Percentiles rank a stretch among this genome's conserved stretches.
Evolutionary conservation across 2,329 filamentous ascomycete genomes (phyloP).

Genomic region (Aspergillus sp.): DNA sequence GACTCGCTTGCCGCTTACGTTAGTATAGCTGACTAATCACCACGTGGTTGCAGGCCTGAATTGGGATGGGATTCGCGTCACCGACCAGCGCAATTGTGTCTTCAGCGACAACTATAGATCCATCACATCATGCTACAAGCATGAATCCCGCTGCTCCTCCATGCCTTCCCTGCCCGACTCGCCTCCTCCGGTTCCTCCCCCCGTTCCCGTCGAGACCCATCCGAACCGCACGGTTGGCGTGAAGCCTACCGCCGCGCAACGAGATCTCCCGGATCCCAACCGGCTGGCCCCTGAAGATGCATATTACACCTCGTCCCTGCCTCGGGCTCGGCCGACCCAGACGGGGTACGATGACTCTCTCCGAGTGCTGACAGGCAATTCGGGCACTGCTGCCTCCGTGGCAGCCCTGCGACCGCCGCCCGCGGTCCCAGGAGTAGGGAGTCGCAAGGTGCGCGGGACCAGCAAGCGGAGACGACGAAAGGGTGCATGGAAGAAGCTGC

Average conservation of each 20-base stretch:
- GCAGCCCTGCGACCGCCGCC: constrained; percentile 46
- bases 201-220: constrained; percentile 50
- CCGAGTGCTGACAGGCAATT: constrained; percentile 41
- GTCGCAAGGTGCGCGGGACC: constrained; percentile 52
- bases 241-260: constrained; percentile 38
- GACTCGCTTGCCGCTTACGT: no score
- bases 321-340: constrained; percentile 50
- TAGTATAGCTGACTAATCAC: constrained; percentile 10
- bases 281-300: constrained; percentile 84
- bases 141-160: constrained; percentile 32
- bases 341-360: constrained; percentile 41
- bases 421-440: constrained; percentile 40
- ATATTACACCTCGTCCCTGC: constrained; percentile 65
- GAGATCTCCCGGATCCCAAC: constrained; percentile 59
- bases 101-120: not conserved
- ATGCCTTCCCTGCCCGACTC: constrained; percentile 38
- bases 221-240: constrained; percentile 44
- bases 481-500: constrained; percentile 86
- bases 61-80: not conserved
- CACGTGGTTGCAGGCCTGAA: constrained; percentile 9
- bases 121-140: constrained; percentile 28
- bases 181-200: constrained; percentile 43
- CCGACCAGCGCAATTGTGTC: not conserved
- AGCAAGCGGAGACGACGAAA: constrained; percentile 69
- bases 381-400: constrained; percentile 43